Evolutionary conservation across 805 yeast species (phyloP).

Genomic region (Torulaspora franciscae): DNA sequence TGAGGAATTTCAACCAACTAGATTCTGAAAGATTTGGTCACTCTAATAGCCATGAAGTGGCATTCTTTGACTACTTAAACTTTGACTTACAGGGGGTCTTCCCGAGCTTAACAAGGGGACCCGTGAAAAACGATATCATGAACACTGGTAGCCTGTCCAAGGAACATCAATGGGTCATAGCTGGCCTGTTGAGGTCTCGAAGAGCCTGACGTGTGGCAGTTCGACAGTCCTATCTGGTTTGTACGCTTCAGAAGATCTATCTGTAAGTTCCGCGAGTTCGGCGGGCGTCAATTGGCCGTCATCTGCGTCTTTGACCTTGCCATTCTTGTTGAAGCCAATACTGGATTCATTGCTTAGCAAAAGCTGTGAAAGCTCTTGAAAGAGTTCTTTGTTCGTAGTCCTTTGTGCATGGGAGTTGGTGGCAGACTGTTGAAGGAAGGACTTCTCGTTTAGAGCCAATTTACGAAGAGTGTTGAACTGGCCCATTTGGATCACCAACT

Average conservation of each 20-base stretch:
- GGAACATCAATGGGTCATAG: neutral
- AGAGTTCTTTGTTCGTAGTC: slow-evolving; percentile 33
- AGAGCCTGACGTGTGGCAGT: slow-evolving; percentile 37
- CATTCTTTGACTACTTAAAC: neutral
- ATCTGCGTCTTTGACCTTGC: slow-evolving; percentile 12
- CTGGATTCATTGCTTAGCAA: slow-evolving; percentile 41
- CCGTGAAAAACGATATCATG: neutral
- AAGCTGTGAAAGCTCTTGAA: slow-evolving; percentile 40
- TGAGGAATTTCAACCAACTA: neutral
- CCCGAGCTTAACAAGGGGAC: neutral
- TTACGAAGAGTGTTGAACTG: slow-evolving; percentile 44
- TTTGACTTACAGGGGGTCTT: neutral
- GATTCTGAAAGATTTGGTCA: neutral
- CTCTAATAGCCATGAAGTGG: neutral
- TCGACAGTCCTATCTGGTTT: slow-evolving; percentile 23
- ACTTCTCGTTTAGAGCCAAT: slow-evolving; percentile 34
- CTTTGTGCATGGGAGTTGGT: slow-evolving; percentile 13
- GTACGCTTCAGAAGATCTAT: slow-evolving; percentile 46
- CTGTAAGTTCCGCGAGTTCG: slow-evolving; percentile 48
- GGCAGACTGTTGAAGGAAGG: slow-evolving; percentile 22
- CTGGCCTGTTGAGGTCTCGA: slow-evolving; percentile 36
- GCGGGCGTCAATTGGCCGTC: slow-evolving; percentile 32
- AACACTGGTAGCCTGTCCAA: neutral
- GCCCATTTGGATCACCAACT: slow-evolving; percentile 66
- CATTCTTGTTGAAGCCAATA: slow-evolving; percentile 30